Base-by-base conservation (phyloP, 495 filamentous ascomycete species). In the Jackrogersella multiformis region DNA sequence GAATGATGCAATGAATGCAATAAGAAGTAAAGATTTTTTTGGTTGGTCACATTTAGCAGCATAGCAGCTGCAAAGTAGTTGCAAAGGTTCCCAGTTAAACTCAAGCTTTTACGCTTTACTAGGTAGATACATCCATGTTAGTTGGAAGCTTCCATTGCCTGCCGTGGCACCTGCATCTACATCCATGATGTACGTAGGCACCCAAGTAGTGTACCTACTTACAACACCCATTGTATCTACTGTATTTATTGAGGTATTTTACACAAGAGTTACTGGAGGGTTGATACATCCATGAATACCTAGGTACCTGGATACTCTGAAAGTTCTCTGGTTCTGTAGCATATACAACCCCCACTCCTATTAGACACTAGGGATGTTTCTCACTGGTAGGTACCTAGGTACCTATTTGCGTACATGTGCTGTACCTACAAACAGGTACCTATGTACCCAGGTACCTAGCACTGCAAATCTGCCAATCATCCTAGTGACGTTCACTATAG, bases 401-500 rank as follows among this genome's bases (percentile, higher is more conserved):
- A 32, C 49, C n/a, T 56, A 42, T 36, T 24, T 42, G 28, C 53
- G n/a, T 48, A 45, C 46, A 46, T 35, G 45, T 60, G 60, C 48
- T 32, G 34, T 58, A 66, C 41, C 1, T 23, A 16, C 21, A 9
- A 16, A 20, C 5, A 13, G 15, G 8, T 16, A n/a, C 21, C 18
- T 51, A 30, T 10, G 5, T 44, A 18, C 23, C n/a, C n/a, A 30
- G 18, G 10, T 32, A 36, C 30, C n/a, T n/a, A 23, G 18, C 18
- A 13, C 26, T 23, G 1, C 10, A 5, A 6, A 45, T 20, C 44
- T 32, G 35, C 51, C 32, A 46, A 57, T 46, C 23, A 48, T 36
- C 46, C 41, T 53, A 38, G 66, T 69, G 66, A 60, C 60, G 66
- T 49, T 69, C 24, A 38, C 44, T 56, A 18, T 12, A 34, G 56